A percentile compares a stretch with the other conserved stretches of the same genome.
Evolutionary conservation across 768 basidiomycete species (phyloP).

Genomic region (Hirschioporus abietinus): DNA sequence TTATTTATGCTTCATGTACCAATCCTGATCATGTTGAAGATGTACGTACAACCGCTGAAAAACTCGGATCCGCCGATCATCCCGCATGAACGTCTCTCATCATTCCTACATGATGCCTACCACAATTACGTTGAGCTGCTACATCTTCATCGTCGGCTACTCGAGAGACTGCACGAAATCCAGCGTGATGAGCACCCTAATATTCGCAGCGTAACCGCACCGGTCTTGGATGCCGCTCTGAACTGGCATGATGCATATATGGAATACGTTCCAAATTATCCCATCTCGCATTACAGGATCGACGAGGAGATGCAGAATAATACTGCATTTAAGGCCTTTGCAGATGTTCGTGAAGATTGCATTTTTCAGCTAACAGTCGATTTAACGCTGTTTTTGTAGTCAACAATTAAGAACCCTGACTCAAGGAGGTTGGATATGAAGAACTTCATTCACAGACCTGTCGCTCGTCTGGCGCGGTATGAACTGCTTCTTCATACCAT

Average conservation of each 20-base stretch:
- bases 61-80: slow-evolving; percentile 74
- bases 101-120: slow-evolving; percentile 83
- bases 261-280: slow-evolving; percentile 91
- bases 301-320: slow-evolving; percentile 87
- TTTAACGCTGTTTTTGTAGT: slow-evolving; percentile 21
- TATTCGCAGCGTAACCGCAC: slow-evolving; percentile 75
- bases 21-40: slow-evolving; percentile 35
- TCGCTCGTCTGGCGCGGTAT: slow-evolving; percentile 85
- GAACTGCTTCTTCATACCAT: slow-evolving; percentile 79
- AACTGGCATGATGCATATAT: slow-evolving; percentile 92
- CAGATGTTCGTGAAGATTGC: slow-evolving; percentile 51
- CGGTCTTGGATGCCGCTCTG: slow-evolving; percentile 82
- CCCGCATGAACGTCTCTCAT: slow-evolving; percentile 57
- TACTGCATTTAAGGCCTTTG: slow-evolving; percentile 70
- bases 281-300: slow-evolving; percentile 82
- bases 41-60: slow-evolving; percentile 77
- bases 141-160: slow-evolving; percentile 66
- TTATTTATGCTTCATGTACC: not conserved
- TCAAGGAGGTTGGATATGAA: slow-evolving; percentile 87
- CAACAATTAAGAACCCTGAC: slow-evolving; percentile 60
- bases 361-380: not conserved
- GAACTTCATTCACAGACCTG: slow-evolving; percentile 87
- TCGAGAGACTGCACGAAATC: slow-evolving; percentile 78
- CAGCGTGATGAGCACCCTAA: slow-evolving; percentile 84
- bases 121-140: slow-evolving; percentile 80